A percentile compares a stretch with the other conserved stretches of the same genome.
Conservation (phyloP, 2,329 filamentous ascomycete species). For the Alternaria solani region DNA sequence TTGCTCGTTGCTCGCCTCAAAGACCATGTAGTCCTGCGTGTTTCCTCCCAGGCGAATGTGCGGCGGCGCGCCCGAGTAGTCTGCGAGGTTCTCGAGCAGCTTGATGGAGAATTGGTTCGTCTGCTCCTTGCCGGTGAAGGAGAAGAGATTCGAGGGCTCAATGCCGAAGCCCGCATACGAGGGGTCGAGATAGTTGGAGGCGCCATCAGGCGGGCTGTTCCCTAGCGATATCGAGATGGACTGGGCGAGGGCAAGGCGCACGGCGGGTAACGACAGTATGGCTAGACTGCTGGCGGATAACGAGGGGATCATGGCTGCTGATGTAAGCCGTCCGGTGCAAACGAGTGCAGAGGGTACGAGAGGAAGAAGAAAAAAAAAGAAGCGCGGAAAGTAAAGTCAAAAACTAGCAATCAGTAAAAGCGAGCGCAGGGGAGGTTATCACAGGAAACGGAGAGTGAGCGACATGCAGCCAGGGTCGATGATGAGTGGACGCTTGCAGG, state of each 20-base stretch:
- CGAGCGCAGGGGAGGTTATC: constrained; percentile 5
- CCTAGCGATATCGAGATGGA: constrained; percentile 44
- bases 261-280: constrained; percentile 23
- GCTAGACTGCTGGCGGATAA: constrained; percentile 26
- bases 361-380: not conserved
- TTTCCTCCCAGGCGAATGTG: constrained; percentile 62
- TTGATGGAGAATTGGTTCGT: constrained; percentile 58
- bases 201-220: constrained; percentile 36
- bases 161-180: constrained; percentile 62
- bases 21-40: constrained; percentile 61
- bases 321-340: constrained; percentile 4
- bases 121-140: constrained; percentile 56
- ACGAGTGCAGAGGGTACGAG: not conserved
- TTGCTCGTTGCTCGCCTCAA: constrained; percentile 46
- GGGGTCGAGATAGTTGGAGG: constrained; percentile 51
- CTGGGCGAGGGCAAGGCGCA: constrained; percentile 36
- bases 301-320: constrained; percentile 31
- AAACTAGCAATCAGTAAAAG: constrained; percentile 13
- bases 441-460: constrained; percentile 3
- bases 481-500: constrained; percentile 5
- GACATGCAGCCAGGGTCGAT: constrained; percentile 8
- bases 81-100: constrained; percentile 58
- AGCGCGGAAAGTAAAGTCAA: not conserved
- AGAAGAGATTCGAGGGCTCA: constrained; percentile 62
- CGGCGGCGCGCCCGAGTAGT: constrained; percentile 59